Percentiles rank a stretch among this genome's conserved stretches.
phyloP scores from a whole-genome alignment of 768 basidiomycete species.

The Scleroderma citrinum region DNA sequence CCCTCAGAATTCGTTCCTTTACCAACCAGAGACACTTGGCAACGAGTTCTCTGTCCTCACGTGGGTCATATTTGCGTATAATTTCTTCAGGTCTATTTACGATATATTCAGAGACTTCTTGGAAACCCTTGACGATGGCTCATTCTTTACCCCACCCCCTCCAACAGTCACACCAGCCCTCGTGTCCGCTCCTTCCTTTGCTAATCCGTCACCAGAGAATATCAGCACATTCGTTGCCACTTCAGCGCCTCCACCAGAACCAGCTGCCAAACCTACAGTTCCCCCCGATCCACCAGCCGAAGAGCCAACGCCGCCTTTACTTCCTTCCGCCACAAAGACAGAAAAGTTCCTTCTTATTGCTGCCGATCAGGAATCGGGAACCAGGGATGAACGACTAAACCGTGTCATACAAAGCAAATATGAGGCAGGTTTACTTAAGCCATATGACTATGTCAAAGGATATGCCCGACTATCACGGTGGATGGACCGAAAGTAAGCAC shows the following conservation, averaged over 20 bases:
- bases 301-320: constrained; percentile 42
- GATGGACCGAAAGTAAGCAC: constrained; percentile 86
- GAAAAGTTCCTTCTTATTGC: constrained; percentile 90
- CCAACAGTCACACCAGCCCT: constrained; percentile 43
- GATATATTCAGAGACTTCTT: constrained; percentile 64
- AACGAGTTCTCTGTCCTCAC: constrained; percentile 81
- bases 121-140: constrained; percentile 79
- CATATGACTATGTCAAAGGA: constrained; percentile 95
- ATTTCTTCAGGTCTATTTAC: not conserved
- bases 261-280: constrained; percentile 18
- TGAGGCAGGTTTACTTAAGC: constrained; percentile 90
- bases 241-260: constrained; percentile 14
- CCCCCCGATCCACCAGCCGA: constrained; percentile 26
- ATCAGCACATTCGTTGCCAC: constrained; percentile 12
- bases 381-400: constrained; percentile 83
- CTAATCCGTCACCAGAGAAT: constrained; percentile 7
- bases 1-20: constrained; percentile 49
- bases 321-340: constrained; percentile 72
- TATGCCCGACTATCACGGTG: constrained; percentile 87
- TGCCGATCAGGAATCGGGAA: constrained; percentile 89
- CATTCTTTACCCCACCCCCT: constrained; percentile 67
- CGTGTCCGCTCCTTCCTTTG: constrained; percentile 36
- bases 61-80: constrained; percentile 34
- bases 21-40: constrained; percentile 68
- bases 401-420: constrained; percentile 95